phyloP scores from a whole-genome alignment of 495 filamentous ascomycete genomes.

The Jackrogersella multiformis region DNA sequence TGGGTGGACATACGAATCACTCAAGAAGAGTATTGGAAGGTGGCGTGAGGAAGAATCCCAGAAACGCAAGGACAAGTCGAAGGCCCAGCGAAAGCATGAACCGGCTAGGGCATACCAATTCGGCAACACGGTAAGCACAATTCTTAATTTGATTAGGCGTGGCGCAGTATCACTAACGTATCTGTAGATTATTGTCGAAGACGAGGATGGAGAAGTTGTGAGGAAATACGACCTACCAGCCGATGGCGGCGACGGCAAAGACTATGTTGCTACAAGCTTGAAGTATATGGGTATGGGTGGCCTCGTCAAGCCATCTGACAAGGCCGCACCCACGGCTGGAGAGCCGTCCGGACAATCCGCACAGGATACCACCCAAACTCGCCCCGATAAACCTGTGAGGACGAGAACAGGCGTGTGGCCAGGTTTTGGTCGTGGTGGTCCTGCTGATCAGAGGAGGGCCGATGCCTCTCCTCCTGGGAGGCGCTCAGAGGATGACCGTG shows the following conservation, averaged over 20 bases:
- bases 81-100: conserved; percentile 55
- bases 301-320: conserved; percentile 52
- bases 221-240: conserved; percentile 92
- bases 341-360: conserved; percentile 37
- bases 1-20: conserved; percentile 53
- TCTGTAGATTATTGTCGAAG: conserved; percentile 88
- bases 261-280: conserved; percentile 55
- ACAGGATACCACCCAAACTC: conserved; percentile 18
- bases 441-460: conserved; percentile 52
- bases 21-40: conserved; percentile 59
- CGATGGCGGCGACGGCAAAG: conserved; percentile 45
- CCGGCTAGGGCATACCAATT: conserved; percentile 94
- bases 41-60: conserved; percentile 66
- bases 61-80: conserved; percentile 67
- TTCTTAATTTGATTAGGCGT: background rate
- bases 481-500: conserved; percentile 74
- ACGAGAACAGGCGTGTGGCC: conserved; percentile 58
- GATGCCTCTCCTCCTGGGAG: conserved; percentile 52
- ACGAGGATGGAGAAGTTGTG: conserved; percentile 96
- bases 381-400: conserved; percentile 34
- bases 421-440: conserved; percentile 58
- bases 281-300: conserved; percentile 60
- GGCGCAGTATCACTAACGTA: conserved; percentile 30
- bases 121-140: conserved; percentile 75
- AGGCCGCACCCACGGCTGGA: conserved; percentile 27